These are phyloP conservation scores for Penicillium sp. DNA, from an alignment of 2,329 filamentous ascomycete species.

Conservation along the genomic window DNA sequence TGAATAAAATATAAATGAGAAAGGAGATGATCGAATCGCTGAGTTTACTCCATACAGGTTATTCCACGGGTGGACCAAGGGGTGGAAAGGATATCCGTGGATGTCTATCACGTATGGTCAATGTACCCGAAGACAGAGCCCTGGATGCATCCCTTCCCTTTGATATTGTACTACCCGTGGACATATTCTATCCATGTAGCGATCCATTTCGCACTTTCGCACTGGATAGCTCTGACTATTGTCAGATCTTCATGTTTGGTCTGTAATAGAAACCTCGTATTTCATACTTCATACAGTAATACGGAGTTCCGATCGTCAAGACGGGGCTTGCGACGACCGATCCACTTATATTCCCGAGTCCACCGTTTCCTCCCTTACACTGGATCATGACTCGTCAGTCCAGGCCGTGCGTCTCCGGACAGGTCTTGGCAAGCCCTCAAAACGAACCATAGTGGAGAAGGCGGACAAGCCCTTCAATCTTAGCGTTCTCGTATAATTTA, in stretches of 20 bases:
- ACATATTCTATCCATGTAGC: too few species aligned
- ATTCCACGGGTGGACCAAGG: background rate
- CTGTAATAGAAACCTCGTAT: background rate
- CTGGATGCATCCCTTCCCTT: too few species aligned
- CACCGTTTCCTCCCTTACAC: slow-evolving; percentile 4
- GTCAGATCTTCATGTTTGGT: background rate
- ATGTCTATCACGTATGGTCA: background rate
- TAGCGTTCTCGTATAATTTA: background rate
- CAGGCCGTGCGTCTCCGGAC: slow-evolving; percentile 1
- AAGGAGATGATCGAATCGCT: background rate
- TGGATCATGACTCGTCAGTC: slow-evolving; percentile 7
- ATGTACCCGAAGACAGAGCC: background rate
- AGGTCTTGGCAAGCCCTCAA: background rate
- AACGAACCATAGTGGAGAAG: background rate
- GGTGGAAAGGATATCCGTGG: background rate
- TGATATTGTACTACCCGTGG: too few species aligned
- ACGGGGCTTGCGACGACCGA: slow-evolving; percentile 16
- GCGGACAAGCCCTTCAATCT: background rate
- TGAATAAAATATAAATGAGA: background rate
- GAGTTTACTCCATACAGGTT: background rate
- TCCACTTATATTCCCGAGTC: slow-evolving; percentile 14
- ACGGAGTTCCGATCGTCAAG: background rate
- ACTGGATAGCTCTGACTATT: too few species aligned
- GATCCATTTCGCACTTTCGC: too few species aligned
- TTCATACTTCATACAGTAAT: background rate